A percentile compares a stretch with the other conserved stretches of the same genome.
Conservation (phyloP, 495 filamentous ascomycete species). For the Thozetella sp. region DNA sequence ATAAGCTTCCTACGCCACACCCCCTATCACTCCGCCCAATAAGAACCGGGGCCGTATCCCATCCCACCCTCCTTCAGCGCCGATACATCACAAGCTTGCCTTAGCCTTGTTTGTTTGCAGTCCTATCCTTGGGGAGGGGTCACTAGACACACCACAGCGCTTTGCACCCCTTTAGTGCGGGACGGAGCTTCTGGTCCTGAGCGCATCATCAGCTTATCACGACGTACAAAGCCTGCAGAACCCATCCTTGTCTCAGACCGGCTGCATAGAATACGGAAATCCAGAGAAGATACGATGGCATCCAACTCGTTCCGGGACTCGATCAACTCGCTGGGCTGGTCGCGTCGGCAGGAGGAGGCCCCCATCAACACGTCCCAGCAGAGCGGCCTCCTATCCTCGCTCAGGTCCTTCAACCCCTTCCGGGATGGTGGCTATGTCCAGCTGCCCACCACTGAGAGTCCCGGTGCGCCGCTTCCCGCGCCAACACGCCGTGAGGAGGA, state of each 20-base stretch:
- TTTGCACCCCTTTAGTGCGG: not conserved
- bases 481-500: conserved; percentile 88
- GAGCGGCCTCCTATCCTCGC: conserved; percentile 74
- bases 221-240: conserved; percentile 4
- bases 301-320: conserved; percentile 88
- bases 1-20: conserved; percentile 11
- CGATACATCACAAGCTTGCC: conserved; percentile 19
- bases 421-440: conserved; percentile 85
- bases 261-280: not conserved
- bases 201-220: not conserved
- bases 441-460: conserved; percentile 81
- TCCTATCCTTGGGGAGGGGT: conserved; percentile 13
- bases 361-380: conserved; percentile 76
- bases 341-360: conserved; percentile 78
- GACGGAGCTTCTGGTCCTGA: not conserved
- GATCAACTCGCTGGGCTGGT: conserved; percentile 95
- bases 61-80: conserved; percentile 8
- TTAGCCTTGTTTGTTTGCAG: conserved; percentile 13
- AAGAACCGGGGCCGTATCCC: conserved; percentile 6
- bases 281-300: conserved; percentile 63
- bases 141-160: conserved; percentile 16
- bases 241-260: not conserved
- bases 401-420: conserved; percentile 90
- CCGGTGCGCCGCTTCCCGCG: conserved; percentile 87
- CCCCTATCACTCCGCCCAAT: conserved; percentile 11